Evolutionary conservation across 257 asterid species (phyloP), one percentile per base, ranked within the genome.

Genomic region (Rubia yunnanensis): DNA sequence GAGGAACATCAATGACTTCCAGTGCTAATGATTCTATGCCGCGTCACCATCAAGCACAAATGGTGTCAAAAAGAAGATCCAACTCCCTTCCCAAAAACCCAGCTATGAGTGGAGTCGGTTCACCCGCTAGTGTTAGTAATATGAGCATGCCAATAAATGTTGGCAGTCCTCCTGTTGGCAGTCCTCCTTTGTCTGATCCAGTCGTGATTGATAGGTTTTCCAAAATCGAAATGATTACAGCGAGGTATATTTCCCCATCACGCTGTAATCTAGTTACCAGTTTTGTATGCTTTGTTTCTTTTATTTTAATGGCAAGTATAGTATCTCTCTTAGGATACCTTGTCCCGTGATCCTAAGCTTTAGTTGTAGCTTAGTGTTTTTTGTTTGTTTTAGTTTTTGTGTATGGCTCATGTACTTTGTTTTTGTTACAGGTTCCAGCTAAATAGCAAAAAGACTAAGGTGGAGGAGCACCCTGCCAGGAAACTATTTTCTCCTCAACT

Each of bases 111-210:
- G 97, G 89, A 67, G 95, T 88, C 72, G 95, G 91, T 70, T 94
- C 99, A 61, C 97, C 99, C 39, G 92, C 85, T 65, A 94, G 99
- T 82, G 97, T 90, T 63, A 71, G 92, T 78, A 94, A 78, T 71
- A 75, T 83, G 82, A 83, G 82, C 55, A 63, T 83, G 69, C 89
- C 89, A 34, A 75, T 84, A 70, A 89, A 69, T 69, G 91, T 85
- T 41, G 81, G 79, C 82, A 90, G 97, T 76, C 95, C 98, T 71
- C 81, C 91, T 38, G 86, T 85, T 68, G 96, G 97, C 48, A 69
- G 70, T 77, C 85, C 85, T 53, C 64, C 86, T 65, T 78, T 77
- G 76, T 85, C 88, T 55, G 97, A 89, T 74, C 95, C 85, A 66
- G 60, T 66, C 60, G 59, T 84, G 69, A 87, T 89, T 32, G 96